Base-by-base conservation (phyloP, 495 filamentous ascomycete genomes). In the Tuber calosporum region DNA sequence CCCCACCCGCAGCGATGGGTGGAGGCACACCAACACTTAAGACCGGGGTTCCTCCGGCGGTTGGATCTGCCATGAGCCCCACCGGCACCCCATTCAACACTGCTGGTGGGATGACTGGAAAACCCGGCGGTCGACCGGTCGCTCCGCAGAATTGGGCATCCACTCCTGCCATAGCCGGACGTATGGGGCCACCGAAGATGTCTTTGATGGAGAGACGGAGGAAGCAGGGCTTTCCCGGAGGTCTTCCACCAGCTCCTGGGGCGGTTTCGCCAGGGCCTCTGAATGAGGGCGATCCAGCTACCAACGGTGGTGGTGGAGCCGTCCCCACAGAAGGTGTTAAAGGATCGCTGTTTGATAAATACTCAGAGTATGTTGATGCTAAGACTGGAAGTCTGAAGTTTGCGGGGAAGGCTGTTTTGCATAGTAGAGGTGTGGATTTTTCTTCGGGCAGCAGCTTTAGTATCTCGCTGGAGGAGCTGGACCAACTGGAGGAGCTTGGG, bases 381-480 rank as follows among this genome's bases (percentile, higher is more conserved):
- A 91, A 97, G 81, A 90, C 92, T 37, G 95, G 95, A 22, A 96
- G 91, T 38, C 83, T 99, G 72, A 94, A 90, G 30, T 99, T 99
- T 82, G 93, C 93, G 75, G 93, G 93, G 74, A 97, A 97, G 74
- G 95, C 95, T 6, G 87, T 92, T 34, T 89, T 99, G 42, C 92
- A 93, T 71, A 89, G 91, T 4, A 89, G 91, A 69, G 95, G 95
- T 36, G 92, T 99, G 69, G 89, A 98, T 77, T 99, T 99, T 79
- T 90, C 92, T 4, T 91, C 89, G 39, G 95, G 95, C 3, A 91
- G 89, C 37, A 93, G 89, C 75, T 98, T 99, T 84, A 92, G 86
- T 80, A 97, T 99, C 74, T 98, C 95, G 11, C 85, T 99, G 66
- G 94, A 98, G 76, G 95, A 99, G 80, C 90, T 99, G 2, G 94